Evolutionary conservation across 495 filamentous ascomycete species (phyloP), one percentile per base, ranked within the genome.

Genomic region (Penicillium malachiteum): DNA sequence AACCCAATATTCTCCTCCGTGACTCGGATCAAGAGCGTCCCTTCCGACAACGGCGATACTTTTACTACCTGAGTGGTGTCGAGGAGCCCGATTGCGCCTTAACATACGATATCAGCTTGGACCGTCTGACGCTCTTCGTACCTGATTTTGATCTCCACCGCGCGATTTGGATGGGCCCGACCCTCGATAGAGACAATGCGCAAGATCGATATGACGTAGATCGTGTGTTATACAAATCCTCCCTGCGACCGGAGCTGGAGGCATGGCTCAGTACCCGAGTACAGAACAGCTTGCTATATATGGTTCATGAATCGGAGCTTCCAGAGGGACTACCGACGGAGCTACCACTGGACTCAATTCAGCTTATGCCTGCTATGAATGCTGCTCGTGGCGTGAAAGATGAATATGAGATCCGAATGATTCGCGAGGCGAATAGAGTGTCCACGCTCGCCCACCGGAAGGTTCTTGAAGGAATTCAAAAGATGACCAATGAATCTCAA

Each of bases 101-200:
- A 48, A 85, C 90, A 50, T 96, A 97, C 79, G 85, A 94, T 66
- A 85, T 97, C 52, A 72, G 77, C 38, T 80, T 76, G 16, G 77
- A 81, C 52, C 82, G 83, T 45, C 83, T 91, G 34, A 96, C 90
- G 1, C 86, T 97, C 49, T 98, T 89, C 75, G 94, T 98, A 55
- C 95, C 94, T 3, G 86, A 91, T n/a, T 84, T 96, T 63, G 84
- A 94, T 55, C 83, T 92, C 44, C 88, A 89, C 44, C 84, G 81
- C 48, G 92, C 96, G 5, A 90, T 97, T 62, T 97, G 94, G 94
- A 88, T 87, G 52, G 95, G 94, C n/a, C 84, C 96, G 17, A 94
- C 94, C 1, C 71, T 95, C 47, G 84, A 83, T 7, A 65, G 77
- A 40, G 79, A 89, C 35, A 89, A 96, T 58, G 94, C 93, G 13